A percentile compares a stretch with the other conserved stretches of the same genome.
Conservation (phyloP, 192 early-diverging fungal genomes). For the Kappamyces sp. region DNA sequence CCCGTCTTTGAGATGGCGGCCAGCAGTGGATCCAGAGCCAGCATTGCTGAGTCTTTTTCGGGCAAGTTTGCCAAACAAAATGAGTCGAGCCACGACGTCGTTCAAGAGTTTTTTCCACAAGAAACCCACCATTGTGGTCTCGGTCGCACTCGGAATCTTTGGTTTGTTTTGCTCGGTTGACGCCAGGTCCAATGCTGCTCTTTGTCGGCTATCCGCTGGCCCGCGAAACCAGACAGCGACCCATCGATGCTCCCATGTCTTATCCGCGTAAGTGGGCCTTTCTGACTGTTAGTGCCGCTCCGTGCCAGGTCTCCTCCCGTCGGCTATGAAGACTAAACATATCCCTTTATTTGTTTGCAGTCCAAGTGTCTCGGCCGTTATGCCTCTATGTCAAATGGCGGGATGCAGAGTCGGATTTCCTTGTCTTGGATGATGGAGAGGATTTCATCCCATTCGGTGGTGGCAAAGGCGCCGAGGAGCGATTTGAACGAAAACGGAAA, state of each 20-base stretch:
- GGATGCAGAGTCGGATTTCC: constrained; percentile 47
- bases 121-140: constrained; percentile 38
- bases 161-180: constrained; percentile 14
- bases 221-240: constrained; percentile 28
- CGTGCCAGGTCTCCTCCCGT: constrained; percentile 15
- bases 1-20: too few relatives aligned
- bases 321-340: constrained; percentile 26
- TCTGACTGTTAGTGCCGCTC: constrained; percentile 15
- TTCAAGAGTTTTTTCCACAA: constrained; percentile 22
- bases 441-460: constrained; percentile 47
- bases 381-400: constrained; percentile 20
- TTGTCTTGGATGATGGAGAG: constrained; percentile 59
- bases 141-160: constrained; percentile 25
- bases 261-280: constrained; percentile 29
- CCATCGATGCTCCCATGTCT: constrained; percentile 27
- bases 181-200: constrained; percentile 26
- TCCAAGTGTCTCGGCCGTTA: neutral
- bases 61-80: too few relatives aligned
- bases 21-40: too few relatives aligned
- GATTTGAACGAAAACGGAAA: neutral
- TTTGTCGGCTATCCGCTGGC: constrained; percentile 30
- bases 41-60: too few relatives aligned
- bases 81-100: too few relatives aligned
- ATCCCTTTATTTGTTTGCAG: neutral
- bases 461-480: constrained; percentile 31